Percentiles rank a stretch among this genome's conserved stretches.
Evolutionary conservation across 1,284 basidiomycete genomes (phyloP).

Genomic region (Trichosporon asahii): DNA sequence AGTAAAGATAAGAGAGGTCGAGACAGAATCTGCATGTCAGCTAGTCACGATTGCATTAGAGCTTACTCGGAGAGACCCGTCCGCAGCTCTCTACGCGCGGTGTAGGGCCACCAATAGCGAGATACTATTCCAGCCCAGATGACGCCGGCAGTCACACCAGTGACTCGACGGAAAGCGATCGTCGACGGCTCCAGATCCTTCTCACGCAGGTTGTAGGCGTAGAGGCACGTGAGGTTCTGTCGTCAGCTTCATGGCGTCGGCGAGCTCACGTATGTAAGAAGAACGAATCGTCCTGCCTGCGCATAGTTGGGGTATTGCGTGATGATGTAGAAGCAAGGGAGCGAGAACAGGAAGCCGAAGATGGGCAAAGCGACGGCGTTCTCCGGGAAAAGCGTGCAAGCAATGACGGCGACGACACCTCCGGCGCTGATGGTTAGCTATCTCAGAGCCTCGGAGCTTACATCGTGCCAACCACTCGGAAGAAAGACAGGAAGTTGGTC

Average conservation of each 20-base stretch:
- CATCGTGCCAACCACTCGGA: constrained; percentile 79
- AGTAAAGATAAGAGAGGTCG: constrained; percentile 53
- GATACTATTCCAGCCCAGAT: constrained; percentile 85
- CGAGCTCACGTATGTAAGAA: constrained; percentile 58
- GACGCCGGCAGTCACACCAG: constrained; percentile 81
- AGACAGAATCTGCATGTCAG: constrained; percentile 45
- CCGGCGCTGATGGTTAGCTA: constrained; percentile 60
- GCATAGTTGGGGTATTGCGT: constrained; percentile 69
- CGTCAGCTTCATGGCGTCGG: constrained; percentile 15
- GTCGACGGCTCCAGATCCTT: constrained; percentile 65
- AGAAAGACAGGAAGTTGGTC: constrained; percentile 69
- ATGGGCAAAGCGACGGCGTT: constrained; percentile 70
- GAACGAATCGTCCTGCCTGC: constrained; percentile 78
- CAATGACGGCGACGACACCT: constrained; percentile 67
- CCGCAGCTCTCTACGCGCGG: constrained; percentile 81
- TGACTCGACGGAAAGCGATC: constrained; percentile 71
- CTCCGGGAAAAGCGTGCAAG: constrained; percentile 72
- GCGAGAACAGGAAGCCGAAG: constrained; percentile 83
- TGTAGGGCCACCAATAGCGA: constrained; percentile 90
- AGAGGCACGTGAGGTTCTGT: constrained; percentile 87
- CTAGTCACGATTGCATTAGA: background rate
- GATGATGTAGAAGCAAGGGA: constrained; percentile 92
- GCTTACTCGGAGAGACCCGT: constrained; percentile 79
- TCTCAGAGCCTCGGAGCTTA: constrained; percentile 50
- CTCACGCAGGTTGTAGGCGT: constrained; percentile 79